Percentiles rank a stretch among this genome's conserved stretches.
Conservation (phyloP, 2,329 filamentous ascomycete genomes). For the Aspergillus tubingensis region DNA sequence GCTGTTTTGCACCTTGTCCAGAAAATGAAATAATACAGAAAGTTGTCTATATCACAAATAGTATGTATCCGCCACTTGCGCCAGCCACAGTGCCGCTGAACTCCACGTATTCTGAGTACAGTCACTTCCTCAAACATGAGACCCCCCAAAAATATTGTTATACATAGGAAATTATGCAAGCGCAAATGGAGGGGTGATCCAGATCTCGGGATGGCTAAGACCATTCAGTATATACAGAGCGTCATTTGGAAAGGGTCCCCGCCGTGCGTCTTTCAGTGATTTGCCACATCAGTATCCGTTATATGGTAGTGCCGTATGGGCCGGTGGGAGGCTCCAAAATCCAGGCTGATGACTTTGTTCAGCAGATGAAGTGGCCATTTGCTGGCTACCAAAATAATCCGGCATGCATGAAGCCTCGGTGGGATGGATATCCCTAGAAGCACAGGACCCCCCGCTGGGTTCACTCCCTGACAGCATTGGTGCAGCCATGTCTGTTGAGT, state of each 20-base stretch:
- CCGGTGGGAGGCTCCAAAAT: conserved; percentile 17
- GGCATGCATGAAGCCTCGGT: conserved; percentile 15
- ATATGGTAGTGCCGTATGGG: conserved; percentile 17
- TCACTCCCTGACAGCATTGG: conserved; percentile 17
- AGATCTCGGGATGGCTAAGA: background rate
- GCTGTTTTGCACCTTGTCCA: background rate
- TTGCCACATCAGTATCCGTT: conserved; percentile 12
- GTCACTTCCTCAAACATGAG: background rate
- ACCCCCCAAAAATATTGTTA: background rate
- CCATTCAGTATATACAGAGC: background rate
- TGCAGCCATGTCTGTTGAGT: conserved; percentile 18
- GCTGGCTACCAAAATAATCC: conserved; percentile 21
- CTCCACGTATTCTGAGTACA: background rate
- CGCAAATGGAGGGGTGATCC: background rate
- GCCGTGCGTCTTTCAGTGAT: background rate
- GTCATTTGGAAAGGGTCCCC: background rate
- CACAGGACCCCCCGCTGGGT: conserved; percentile 1
- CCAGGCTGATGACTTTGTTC: conserved; percentile 11
- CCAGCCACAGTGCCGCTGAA: background rate
- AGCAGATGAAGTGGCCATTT: conserved; percentile 12
- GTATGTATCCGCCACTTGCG: background rate
- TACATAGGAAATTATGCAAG: background rate
- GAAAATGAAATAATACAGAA: background rate
- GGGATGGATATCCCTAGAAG: conserved; percentile 12
- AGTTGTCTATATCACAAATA: background rate